Evolutionary conservation across 306 rosid species (phyloP).

Genomic region (Comarum palustre): DNA sequence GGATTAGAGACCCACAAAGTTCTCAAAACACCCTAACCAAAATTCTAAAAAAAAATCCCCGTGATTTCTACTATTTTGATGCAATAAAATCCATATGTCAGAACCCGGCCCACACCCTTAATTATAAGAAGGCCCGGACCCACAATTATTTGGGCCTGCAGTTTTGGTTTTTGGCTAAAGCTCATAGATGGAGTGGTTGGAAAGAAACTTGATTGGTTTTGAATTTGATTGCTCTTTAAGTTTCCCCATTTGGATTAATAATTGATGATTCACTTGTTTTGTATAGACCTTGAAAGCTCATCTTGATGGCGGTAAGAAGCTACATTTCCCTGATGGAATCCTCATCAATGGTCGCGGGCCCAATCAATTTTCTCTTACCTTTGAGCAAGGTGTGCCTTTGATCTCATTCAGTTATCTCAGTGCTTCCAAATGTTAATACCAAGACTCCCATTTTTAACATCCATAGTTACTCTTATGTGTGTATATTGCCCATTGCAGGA

Average conservation of each 20-base stretch:
- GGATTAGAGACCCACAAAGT: not conserved
- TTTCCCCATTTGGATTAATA: not conserved
- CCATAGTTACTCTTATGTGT: not conserved
- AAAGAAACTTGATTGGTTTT: not conserved
- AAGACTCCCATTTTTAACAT: not conserved
- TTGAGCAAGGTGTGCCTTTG: constrained; percentile 72
- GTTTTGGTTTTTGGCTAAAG: not conserved
- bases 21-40: not conserved
- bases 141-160: constrained; percentile 4
- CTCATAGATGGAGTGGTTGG: not conserved
- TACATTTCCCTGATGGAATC: constrained; percentile 80
- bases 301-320: constrained; percentile 71
- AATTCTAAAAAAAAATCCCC: too few relatives aligned
- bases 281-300: constrained; percentile 59
- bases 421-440: not conserved
- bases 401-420: not conserved
- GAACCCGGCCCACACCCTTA: not conserved
- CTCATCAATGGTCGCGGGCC: constrained; percentile 98
- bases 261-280: not conserved
- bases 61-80: not conserved
- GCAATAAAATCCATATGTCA: not conserved
- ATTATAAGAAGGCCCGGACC: not conserved
- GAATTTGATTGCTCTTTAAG: not conserved
- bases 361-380: constrained; percentile 51
- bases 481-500: constrained; percentile 38